A percentile compares a stretch with the other conserved stretches of the same genome.
phyloP scores from a whole-genome alignment of 257 asterid genomes.

The Jacaranda mimosifolia region DNA sequence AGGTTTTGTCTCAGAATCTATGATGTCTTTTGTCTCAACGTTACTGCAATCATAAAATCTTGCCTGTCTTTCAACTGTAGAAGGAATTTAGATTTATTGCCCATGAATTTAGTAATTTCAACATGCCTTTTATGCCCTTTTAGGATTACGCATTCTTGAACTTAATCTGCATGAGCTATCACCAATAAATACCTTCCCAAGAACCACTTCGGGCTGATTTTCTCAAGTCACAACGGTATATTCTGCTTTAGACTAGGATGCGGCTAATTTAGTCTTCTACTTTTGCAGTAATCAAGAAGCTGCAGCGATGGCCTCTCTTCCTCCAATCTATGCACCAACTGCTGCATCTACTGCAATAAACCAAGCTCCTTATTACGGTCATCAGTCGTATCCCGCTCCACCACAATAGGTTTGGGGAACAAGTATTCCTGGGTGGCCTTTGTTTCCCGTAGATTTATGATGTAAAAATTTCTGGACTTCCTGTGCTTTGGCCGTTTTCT shows the following conservation, averaged over 20 bases:
- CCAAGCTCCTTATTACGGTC: constrained; percentile 57
- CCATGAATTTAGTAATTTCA: background rate
- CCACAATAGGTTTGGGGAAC: constrained; percentile 41
- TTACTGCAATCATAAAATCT: too few species aligned
- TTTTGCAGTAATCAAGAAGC: constrained; percentile 58
- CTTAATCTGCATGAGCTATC: background rate
- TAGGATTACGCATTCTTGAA: background rate
- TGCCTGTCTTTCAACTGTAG: background rate
- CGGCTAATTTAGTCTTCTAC: constrained; percentile 12
- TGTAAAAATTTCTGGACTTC: background rate
- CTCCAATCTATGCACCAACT: constrained; percentile 45
- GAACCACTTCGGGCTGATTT: too few species aligned
- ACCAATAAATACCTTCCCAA: background rate
- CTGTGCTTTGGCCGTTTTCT: background rate
- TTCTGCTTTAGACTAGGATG: too few species aligned
- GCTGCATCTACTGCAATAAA: constrained; percentile 45
- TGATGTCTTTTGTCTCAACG: background rate
- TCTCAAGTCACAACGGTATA: too few species aligned
- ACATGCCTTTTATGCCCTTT: too few species aligned
- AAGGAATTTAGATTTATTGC: background rate
- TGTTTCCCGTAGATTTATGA: background rate
- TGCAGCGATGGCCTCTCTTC: constrained; percentile 48
- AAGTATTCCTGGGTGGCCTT: background rate
- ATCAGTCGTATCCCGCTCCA: constrained; percentile 57
- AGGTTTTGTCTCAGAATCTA: constrained; percentile 50